Conservation (phyloP, 192 early-diverging fungal genomes). For the Ramicandelaber brevisporus region DNA sequence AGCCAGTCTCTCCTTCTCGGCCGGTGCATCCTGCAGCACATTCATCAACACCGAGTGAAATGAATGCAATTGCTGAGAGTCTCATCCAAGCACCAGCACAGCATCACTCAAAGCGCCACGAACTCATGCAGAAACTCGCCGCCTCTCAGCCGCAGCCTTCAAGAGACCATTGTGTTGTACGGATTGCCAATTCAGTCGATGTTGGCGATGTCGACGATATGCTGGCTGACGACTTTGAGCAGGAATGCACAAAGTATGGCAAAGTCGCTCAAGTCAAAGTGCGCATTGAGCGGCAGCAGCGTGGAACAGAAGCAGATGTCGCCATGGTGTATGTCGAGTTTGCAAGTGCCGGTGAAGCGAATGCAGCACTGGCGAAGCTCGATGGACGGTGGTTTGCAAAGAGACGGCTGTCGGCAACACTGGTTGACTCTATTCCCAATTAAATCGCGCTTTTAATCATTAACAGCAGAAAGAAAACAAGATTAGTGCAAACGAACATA, state of each 20-base stretch:
- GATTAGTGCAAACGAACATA: too few species aligned
- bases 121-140: constrained; percentile 48
- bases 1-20: not conserved
- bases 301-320: constrained; percentile 7
- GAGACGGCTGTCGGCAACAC: constrained; percentile 29
- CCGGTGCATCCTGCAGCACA: not conserved
- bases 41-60: not conserved
- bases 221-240: constrained; percentile 52
- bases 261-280: constrained; percentile 34
- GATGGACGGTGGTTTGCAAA: constrained; percentile 71
- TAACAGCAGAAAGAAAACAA: too few species aligned
- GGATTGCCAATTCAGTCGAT: constrained; percentile 39
- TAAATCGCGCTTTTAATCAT: too few species aligned
- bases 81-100: constrained; percentile 17
- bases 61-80: not conserved
- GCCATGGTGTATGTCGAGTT: constrained; percentile 65
- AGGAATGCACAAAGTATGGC: constrained; percentile 65
- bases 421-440: too few species aligned
- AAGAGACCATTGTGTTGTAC: constrained; percentile 15
- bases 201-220: constrained; percentile 52
- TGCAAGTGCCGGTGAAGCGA: constrained; percentile 14
- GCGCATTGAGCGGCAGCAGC: constrained; percentile 15
- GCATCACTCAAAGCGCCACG: constrained; percentile 24
- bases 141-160: constrained; percentile 1
- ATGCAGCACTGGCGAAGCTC: constrained; percentile 26